Evolutionary conservation across 2,329 filamentous ascomycete genomes (phyloP).

Genomic region (Eurotiales sp.): DNA sequence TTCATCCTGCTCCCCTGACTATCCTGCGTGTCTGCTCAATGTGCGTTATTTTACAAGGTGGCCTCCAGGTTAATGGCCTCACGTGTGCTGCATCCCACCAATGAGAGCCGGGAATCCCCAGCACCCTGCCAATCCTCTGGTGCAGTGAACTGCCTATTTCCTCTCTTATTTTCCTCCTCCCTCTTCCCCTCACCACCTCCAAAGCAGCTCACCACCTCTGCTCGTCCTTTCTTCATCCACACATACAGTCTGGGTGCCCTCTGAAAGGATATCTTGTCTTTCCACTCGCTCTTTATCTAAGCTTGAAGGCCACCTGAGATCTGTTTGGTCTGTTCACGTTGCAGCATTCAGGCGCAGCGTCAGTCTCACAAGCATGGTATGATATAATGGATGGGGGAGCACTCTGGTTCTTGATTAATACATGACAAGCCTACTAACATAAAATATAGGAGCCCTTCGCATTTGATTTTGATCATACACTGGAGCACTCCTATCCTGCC

Average conservation of each 20-base stretch:
- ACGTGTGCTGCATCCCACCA: not conserved
- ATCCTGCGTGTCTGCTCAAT: too few species aligned
- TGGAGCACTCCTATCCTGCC: not conserved
- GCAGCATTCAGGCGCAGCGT: too few species aligned
- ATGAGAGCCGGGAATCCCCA: not conserved
- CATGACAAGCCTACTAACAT: not conserved
- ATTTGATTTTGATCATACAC: not conserved
- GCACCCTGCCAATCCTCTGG: not conserved
- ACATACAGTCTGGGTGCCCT: too few species aligned
- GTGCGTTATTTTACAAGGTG: not conserved
- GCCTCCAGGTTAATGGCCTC: not conserved
- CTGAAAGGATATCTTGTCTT: too few species aligned
- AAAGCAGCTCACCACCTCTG: too few species aligned
- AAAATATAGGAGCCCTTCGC: not conserved
- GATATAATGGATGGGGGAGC: not conserved
- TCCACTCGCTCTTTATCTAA: too few species aligned
- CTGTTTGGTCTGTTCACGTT: too few species aligned
- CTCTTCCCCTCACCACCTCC: not conserved
- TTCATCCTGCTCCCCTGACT: not conserved
- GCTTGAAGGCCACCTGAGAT: too few species aligned
- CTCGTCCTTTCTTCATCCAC: too few species aligned
- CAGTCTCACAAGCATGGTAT: too few species aligned
- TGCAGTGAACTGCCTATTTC: not conserved
- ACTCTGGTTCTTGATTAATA: not conserved
- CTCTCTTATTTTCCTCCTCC: not conserved